Evolutionary conservation across 2,329 filamentous ascomycete species (phyloP).

Genomic region (Diaporthe vexans): DNA sequence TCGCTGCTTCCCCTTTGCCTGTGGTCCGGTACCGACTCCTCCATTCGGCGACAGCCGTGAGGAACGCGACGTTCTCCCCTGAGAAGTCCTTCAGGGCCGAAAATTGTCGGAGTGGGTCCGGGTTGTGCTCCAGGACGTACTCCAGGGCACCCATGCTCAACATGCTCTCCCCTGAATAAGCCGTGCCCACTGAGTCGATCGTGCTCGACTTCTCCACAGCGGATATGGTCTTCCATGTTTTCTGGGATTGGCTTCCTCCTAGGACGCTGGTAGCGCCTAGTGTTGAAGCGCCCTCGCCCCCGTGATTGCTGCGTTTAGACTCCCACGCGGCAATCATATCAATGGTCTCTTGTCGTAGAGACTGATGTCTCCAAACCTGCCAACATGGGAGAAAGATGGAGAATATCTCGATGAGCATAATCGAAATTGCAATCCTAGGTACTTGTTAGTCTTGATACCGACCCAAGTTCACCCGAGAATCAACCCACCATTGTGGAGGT

Average conservation of each 20-base stretch:
- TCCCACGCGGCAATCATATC: conserved; percentile 65
- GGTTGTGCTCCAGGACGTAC: conserved; percentile 70
- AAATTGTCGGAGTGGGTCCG: conserved; percentile 72
- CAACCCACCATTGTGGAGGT: conserved; percentile 72
- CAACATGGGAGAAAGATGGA: conserved; percentile 74
- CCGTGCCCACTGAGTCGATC: conserved; percentile 43
- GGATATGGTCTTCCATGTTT: conserved; percentile 50
- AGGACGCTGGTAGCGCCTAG: conserved; percentile 45
- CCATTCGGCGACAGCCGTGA: conserved; percentile 71
- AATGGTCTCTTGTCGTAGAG: conserved; percentile 62
- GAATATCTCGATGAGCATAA: conserved; percentile 74
- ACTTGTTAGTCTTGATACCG: background rate
- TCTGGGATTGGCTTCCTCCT: conserved; percentile 51
- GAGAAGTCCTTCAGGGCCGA: conserved; percentile 77
- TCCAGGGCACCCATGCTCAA: conserved; percentile 74
- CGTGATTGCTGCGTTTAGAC: conserved; percentile 52
- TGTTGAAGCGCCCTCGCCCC: conserved; percentile 13
- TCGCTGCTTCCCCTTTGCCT: conserved; percentile 52
- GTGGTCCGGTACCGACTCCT: conserved; percentile 53
- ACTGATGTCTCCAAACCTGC: conserved; percentile 64
- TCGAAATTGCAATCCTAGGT: conserved; percentile 69
- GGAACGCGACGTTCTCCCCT: conserved; percentile 78
- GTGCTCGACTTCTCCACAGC: conserved; percentile 47
- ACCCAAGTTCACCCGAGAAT: too few relatives aligned
- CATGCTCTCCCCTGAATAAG: conserved; percentile 57